Evolutionary conservation across 495 filamentous ascomycete species (phyloP).

Genomic region (Penicillium pulvis): DNA sequence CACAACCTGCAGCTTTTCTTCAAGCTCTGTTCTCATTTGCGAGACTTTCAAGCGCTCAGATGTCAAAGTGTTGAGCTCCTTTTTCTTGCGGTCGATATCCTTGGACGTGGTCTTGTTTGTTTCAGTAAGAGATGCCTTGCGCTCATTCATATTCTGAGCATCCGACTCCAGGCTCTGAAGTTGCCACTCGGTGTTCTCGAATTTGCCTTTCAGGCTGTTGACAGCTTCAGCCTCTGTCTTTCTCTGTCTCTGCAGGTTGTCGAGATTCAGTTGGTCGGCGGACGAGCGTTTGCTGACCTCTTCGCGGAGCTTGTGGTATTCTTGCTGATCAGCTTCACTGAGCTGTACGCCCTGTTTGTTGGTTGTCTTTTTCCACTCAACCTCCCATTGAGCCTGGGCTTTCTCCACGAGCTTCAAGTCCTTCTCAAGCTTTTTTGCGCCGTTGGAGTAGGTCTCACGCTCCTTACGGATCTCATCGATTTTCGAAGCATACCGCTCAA

Average conservation of each 20-base stretch:
- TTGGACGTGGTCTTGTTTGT: conserved; percentile 65
- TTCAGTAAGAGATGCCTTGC: conserved; percentile 59
- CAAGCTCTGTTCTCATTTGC: conserved; percentile 80
- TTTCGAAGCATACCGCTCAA: conserved; percentile 63
- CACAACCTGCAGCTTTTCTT: conserved; percentile 85
- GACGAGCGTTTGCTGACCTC: conserved; percentile 86
- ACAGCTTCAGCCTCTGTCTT: conserved; percentile 89
- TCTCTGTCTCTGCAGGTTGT: conserved; percentile 78
- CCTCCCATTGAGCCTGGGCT: conserved; percentile 85
- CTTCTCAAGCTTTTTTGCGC: conserved; percentile 72
- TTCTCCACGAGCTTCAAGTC: conserved; percentile 84
- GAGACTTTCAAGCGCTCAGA: conserved; percentile 81
- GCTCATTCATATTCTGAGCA: conserved; percentile 65
- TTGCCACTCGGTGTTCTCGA: conserved; percentile 74
- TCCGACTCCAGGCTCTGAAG: conserved; percentile 74
- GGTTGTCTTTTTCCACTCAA: conserved; percentile 77
- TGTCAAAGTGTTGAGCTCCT: conserved; percentile 78
- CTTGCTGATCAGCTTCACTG: conserved; percentile 81
- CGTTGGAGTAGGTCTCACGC: conserved; percentile 64
- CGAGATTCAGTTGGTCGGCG: conserved; percentile 77
- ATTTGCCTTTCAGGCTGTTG: conserved; percentile 81
- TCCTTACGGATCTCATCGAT: conserved; percentile 75
- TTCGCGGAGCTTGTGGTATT: conserved; percentile 82
- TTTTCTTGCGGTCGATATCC: conserved; percentile 88
- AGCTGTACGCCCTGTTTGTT: conserved; percentile 85